A percentile compares a stretch with the other conserved stretches of the same genome.
Evolutionary conservation across 1,284 basidiomycete genomes (phyloP).

Genomic region (Ganoderma lucidum): DNA sequence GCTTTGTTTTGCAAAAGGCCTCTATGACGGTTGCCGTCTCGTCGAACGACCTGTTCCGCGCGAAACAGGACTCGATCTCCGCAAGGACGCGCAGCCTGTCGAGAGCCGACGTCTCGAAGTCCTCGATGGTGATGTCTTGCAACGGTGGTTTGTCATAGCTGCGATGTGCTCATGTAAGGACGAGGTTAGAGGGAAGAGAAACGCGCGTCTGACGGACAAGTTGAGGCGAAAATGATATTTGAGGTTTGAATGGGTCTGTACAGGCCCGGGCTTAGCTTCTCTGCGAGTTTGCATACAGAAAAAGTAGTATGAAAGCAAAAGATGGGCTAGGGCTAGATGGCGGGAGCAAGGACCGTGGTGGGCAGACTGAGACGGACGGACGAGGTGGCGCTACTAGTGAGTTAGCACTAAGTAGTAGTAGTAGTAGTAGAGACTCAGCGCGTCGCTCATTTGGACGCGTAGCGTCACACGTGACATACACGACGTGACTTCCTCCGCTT

Average conservation of each 20-base stretch:
- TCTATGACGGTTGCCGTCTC: slow-evolving; percentile 76
- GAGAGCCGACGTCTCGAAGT: slow-evolving; percentile 94
- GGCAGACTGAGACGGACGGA: too few species aligned
- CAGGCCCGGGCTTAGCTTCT: slow-evolving; percentile 19
- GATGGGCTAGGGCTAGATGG: neutral
- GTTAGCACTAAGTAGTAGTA: too few species aligned
- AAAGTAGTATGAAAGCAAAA: neutral
- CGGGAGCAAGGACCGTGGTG: neutral
- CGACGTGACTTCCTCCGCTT: slow-evolving; percentile 12
- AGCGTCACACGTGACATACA: slow-evolving; percentile 26
- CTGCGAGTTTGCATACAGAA: neutral
- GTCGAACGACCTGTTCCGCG: slow-evolving; percentile 83
- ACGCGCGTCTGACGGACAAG: slow-evolving; percentile 64
- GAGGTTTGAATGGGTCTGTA: slow-evolving; percentile 36
- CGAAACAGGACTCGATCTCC: slow-evolving; percentile 93
- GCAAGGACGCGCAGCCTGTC: slow-evolving; percentile 90
- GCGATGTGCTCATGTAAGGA: neutral
- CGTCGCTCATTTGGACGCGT: slow-evolving; percentile 22
- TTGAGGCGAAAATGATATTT: slow-evolving; percentile 80
- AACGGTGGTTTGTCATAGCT: slow-evolving; percentile 91
- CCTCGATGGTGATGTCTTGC: slow-evolving; percentile 94
- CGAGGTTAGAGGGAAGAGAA: neutral
- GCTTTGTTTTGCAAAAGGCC: slow-evolving; percentile 58
- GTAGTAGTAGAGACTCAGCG: neutral
- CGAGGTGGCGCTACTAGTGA: neutral